Base-by-base conservation (phyloP, 305 asterid species). In the Striga hermonthica region DNA sequence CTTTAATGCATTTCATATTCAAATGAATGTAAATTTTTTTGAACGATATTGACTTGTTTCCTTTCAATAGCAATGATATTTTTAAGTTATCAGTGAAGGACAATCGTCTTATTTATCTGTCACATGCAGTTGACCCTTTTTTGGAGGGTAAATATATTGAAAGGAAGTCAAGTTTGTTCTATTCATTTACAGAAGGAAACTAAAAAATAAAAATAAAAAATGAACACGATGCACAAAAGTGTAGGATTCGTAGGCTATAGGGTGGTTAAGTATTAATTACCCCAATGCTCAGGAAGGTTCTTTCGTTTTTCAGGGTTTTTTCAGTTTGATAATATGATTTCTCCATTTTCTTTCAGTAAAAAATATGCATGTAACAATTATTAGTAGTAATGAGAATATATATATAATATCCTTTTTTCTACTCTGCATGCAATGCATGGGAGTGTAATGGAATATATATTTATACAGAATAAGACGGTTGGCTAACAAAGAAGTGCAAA, bases 221-320 rank as follows among this genome's bases (percentile, higher is more conserved):
- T 9, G 13, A 9, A 10, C 16, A 49, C 36, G 66, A 41, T 60
- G 11, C 60, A 35, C n/a, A 40, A 52, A 37, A 37, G 3, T 36
- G 22, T 54, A 54, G 71, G 63, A 54, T 31, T 49, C 3, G 28
- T 70, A 70, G 75, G 58, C 56, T 16, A 41, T 70, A 70, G 75
- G 58, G 62, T 16, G 69, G 70, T 8, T 11, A 38, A 44, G n/a
- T 7, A 13, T 37, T 55, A 45, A 70, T n/a, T 16, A 54, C 36
- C 62, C n/a, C 11, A 64, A 11, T n/a, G 13, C 44, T 61, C 52
- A 0, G 43, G 34, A 8, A 13, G 57, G 31, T 22, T 50, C 1
- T 50, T 16, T 8, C n/a, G 50, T 22, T 22, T 22, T 22, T 22
- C 31, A 22, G 31, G 31, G 31, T 22, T 22, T 22, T 22, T 22